A percentile compares a stretch with the other conserved stretches of the same genome.
phyloP scores from a whole-genome alignment of 257 asterid species.

The Rubia yunnanensis region DNA sequence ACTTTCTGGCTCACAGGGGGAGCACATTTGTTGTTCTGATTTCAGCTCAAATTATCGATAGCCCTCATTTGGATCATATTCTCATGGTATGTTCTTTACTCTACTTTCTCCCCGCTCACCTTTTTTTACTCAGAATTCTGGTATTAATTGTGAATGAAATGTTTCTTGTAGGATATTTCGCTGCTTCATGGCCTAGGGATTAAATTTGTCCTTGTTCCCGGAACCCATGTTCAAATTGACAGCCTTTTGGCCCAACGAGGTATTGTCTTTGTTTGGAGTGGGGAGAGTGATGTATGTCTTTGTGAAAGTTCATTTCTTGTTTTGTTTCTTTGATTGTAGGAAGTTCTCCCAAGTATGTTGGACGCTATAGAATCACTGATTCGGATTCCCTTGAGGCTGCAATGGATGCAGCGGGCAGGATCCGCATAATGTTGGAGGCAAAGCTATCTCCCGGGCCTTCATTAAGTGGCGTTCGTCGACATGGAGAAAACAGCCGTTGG shows the following conservation, averaged over 20 bases:
- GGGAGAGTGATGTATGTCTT: not conserved
- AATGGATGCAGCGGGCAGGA: constrained; percentile 81
- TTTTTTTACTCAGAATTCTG: not conserved
- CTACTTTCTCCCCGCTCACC: not conserved
- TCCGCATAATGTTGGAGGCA: constrained; percentile 70
- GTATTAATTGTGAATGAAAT: not conserved
- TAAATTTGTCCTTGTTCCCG: constrained; percentile 92
- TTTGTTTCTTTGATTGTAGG: constrained; percentile 35
- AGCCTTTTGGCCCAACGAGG: constrained; percentile 69
- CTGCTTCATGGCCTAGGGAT: constrained; percentile 90
- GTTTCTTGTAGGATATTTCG: constrained; percentile 64
- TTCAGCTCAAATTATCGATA: constrained; percentile 78
- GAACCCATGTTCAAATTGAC: constrained; percentile 91
- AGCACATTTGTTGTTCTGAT: constrained; percentile 81
- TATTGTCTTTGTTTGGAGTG: constrained; percentile 5
- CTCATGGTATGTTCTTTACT: constrained; percentile 60
- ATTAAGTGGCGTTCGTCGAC: constrained; percentile 70
- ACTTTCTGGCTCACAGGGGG: constrained; percentile 83
- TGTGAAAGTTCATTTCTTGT: not conserved
- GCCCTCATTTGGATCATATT: constrained; percentile 59
- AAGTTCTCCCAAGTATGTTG: constrained; percentile 70
- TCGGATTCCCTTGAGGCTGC: constrained; percentile 82
- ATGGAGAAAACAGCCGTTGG: constrained; percentile 77
- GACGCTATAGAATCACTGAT: constrained; percentile 92
- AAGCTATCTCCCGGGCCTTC: constrained; percentile 96